Base-by-base conservation (phyloP, 495 filamentous ascomycete genomes). In the Parmelia sp. region DNA sequence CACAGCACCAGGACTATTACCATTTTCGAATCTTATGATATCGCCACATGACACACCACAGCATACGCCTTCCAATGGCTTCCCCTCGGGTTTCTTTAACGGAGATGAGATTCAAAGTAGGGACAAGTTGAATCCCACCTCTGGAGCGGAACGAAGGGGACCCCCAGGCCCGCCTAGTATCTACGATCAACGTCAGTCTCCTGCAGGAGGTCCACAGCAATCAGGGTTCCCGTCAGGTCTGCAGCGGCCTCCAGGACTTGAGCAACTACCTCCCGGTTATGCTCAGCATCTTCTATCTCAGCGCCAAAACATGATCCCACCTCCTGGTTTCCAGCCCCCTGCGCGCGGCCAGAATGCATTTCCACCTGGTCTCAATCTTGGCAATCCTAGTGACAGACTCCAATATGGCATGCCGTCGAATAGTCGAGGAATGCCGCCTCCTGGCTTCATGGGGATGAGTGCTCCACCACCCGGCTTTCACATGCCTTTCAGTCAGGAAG, bases 181-280 rank as follows among this genome's bases (percentile, higher is more conserved):
- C 65, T 79, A 79, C 66, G 80, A 82, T 62, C 68, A 65, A 65
- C 68, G 61, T 37, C 61, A 44, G 10, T 53, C 61, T 17, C 60
- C 56, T 27, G 64, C 56, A 39, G 64, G 61, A 25, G 55, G 57
- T 65, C 51, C 65, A 29, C 47, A 60, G 37, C 53, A 65, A 37
- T 61, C 59, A 36, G 57, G 39, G 15, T 57, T 66, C 25, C 60
- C 68, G n/a, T 61, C 66, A 47, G 68, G 66, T n/a, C 47, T 68
- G 21, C 80, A 77, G 61, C 74, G 79, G 51, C 80, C 81, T 39
- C 81, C 80, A 51, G 79, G 79, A 21, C 75, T 83, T 47, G 79
- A 81, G 29, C 75, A 80, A 61, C 49, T 81, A 74, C 58, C 76
- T 58, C 53, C 76, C 72, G 57, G 51, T n/a, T 68, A 60, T 40